These are phyloP conservation scores for Candida ponderosae DNA, from an alignment of 805 yeast species.

Conservation along the genomic window DNA sequence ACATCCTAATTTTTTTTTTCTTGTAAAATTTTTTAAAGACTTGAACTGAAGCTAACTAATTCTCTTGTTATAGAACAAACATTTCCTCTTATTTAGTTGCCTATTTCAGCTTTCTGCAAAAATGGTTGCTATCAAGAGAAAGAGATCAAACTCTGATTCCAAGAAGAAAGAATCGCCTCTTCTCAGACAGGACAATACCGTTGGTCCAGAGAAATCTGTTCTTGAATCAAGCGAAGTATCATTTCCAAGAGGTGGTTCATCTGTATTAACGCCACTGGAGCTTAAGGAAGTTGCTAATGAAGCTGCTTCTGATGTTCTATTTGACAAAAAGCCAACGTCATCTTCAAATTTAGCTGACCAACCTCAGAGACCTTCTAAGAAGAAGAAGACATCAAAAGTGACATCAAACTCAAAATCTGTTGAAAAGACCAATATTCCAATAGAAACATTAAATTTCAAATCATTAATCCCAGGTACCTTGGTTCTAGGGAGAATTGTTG, in stretches of 20 bases:
- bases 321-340: conserved; percentile 29
- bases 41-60: too few species aligned
- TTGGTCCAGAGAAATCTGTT: conserved; percentile 27
- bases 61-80: too few species aligned
- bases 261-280: conserved; percentile 82
- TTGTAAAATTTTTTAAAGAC: conserved; percentile 11
- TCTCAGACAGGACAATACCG: conserved; percentile 30
- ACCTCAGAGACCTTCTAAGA: conserved; percentile 28
- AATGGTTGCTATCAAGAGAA: conserved; percentile 34
- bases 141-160: conserved; percentile 34
- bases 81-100: too few species aligned
- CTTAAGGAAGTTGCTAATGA: conserved; percentile 88
- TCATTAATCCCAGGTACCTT: conserved; percentile 61
- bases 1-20: conserved; percentile 4
- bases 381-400: conserved; percentile 26
- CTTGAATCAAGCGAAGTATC: conserved; percentile 30
- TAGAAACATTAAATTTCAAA: conserved; percentile 58
- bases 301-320: conserved; percentile 81
- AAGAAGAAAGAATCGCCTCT: conserved; percentile 31
- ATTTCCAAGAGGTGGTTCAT: conserved; percentile 95
- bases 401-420: conserved; percentile 19
- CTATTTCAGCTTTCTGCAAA: neutral
- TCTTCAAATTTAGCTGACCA: conserved; percentile 7
- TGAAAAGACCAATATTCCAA: conserved; percentile 28
- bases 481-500: conserved; percentile 69